Evolutionary conservation across 2,329 filamentous ascomycete genomes (phyloP).

Genomic region (Apiospora marii): DNA sequence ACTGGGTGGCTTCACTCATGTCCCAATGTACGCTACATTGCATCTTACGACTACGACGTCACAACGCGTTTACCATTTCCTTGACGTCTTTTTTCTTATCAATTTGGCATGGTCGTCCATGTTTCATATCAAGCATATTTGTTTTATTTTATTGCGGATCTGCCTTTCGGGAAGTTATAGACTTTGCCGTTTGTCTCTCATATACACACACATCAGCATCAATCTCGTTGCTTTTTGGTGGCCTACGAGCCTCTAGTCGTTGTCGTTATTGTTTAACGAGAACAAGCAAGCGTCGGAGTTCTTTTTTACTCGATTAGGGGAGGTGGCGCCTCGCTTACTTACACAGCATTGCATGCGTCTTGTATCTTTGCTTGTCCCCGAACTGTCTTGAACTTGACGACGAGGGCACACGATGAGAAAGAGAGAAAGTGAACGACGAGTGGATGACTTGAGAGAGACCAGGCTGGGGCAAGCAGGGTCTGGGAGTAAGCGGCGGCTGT

Average conservation of each 20-base stretch:
- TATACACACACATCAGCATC: neutral
- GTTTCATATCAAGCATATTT: neutral
- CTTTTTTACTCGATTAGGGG: neutral
- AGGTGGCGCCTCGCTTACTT: neutral
- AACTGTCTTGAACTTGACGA: neutral
- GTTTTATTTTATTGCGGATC: neutral
- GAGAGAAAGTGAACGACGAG: neutral
- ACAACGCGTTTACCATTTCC: neutral
- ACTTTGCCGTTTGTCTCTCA: neutral
- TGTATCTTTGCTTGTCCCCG: neutral
- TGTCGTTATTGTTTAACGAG: neutral
- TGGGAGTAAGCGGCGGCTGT: neutral
- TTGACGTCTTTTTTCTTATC: neutral
- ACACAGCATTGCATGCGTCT: constrained; percentile 3
- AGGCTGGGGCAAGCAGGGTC: neutral
- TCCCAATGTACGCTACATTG: neutral
- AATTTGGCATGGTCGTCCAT: neutral
- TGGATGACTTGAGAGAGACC: neutral
- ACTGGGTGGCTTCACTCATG: constrained; percentile 6
- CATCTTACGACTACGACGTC: constrained; percentile 19
- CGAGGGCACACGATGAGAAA: neutral
- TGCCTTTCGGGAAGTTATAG: constrained; percentile 5
- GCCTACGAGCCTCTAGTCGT: neutral
- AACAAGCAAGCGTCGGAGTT: constrained; percentile 7
- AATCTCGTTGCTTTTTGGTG: neutral